Conservation (phyloP, 2,329 filamentous ascomycete species). For the Grosmannia huntii region DNA sequence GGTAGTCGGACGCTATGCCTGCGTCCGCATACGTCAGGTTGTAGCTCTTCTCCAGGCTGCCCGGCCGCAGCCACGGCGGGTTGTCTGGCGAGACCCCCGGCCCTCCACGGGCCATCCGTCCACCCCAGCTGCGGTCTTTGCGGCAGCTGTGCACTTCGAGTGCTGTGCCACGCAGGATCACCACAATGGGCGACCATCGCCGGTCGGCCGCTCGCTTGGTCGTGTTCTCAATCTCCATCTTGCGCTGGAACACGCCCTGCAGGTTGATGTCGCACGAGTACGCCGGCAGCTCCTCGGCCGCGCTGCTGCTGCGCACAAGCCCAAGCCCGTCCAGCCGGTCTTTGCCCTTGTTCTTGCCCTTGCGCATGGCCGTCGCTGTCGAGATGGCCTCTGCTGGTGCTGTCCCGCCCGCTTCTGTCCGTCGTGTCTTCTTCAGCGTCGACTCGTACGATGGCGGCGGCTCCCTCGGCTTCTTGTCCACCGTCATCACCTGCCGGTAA, state of each 20-base stretch:
- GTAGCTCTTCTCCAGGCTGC: constrained; percentile 51
- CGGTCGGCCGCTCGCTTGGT: constrained; percentile 49
- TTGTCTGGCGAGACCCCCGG: constrained; percentile 36
- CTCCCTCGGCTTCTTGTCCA: constrained; percentile 27
- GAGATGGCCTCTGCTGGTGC: constrained; percentile 3
- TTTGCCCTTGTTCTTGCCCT: constrained; percentile 8
- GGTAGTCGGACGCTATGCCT: constrained; percentile 60
- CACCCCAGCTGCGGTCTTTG: constrained; percentile 36
- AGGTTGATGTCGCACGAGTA: constrained; percentile 45
- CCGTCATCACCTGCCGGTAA: constrained; percentile 39
- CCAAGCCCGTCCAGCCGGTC: background rate
- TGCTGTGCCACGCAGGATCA: constrained; percentile 54
- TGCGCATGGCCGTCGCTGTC: background rate
- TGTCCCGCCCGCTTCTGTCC: background rate
- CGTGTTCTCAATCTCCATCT: constrained; percentile 54
- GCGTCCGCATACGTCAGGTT: constrained; percentile 64
- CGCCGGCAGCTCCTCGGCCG: constrained; percentile 28
- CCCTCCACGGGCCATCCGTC: constrained; percentile 32
- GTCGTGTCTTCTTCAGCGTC: constrained; percentile 15
- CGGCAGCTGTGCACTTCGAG: constrained; percentile 54
- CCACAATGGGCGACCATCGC: constrained; percentile 51
- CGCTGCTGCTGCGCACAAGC: background rate
- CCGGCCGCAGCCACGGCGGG: constrained; percentile 38
- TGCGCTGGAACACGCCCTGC: constrained; percentile 46
- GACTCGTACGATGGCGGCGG: constrained; percentile 34